These are phyloP conservation scores for Xylariaceae sp. DNA, from an alignment of 2,329 filamentous ascomycete species.

Conservation along the genomic window DNA sequence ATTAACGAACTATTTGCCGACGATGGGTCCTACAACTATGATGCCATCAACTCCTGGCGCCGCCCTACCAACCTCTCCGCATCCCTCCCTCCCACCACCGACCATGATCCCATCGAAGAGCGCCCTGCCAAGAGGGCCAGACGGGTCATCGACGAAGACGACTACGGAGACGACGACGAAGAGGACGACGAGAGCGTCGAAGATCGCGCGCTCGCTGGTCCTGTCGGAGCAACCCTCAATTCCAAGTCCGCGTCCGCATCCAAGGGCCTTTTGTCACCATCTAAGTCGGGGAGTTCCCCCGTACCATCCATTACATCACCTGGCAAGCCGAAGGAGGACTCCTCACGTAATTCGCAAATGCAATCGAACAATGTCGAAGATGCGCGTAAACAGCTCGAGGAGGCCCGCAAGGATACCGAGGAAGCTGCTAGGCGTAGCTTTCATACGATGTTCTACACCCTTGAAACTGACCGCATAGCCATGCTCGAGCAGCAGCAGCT, in stretches of 20 bases:
- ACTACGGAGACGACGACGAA: constrained; percentile 81
- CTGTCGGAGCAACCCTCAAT: constrained; percentile 43
- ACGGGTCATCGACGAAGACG: constrained; percentile 74
- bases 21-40: constrained; percentile 48
- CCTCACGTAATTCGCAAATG: constrained; percentile 34
- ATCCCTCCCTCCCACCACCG: constrained; percentile 50
- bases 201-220: constrained; percentile 7
- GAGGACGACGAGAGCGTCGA: constrained; percentile 53
- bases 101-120: constrained; percentile 54
- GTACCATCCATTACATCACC: constrained; percentile 58
- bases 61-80: constrained; percentile 39
- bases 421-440: constrained; percentile 86
- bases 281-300: constrained; percentile 63
- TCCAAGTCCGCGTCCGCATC: constrained; percentile 45
- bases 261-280: constrained; percentile 60
- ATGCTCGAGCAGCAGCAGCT: constrained; percentile 98
- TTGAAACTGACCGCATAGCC: constrained; percentile 90
- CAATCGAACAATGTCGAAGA: constrained; percentile 72
- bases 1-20: constrained; percentile 69
- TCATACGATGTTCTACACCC: constrained; percentile 87
- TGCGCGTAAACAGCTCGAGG: constrained; percentile 86
- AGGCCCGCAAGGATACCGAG: constrained; percentile 84
- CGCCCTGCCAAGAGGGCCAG: constrained; percentile 68
- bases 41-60: constrained; percentile 49
- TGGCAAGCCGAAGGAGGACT: constrained; percentile 51